phyloP scores from a whole-genome alignment of 2,329 filamentous ascomycete genomes.

The Davidsoniella virescens region DNA sequence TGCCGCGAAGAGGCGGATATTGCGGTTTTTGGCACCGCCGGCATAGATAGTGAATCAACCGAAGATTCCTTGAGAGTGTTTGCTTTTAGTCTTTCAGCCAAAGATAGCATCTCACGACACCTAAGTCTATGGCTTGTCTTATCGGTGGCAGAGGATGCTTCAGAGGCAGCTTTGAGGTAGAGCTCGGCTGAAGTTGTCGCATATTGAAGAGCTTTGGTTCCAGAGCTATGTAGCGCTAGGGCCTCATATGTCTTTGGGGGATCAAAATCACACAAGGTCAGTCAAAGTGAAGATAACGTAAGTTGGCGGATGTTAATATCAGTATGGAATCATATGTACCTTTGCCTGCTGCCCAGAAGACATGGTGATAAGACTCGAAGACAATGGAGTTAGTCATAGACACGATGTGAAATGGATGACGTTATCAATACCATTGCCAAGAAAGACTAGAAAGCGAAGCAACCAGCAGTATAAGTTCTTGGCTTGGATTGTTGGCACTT shows the following conservation, averaged over 20 bases:
- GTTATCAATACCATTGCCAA: no score
- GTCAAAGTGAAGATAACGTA: no score
- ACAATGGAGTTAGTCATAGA: no score
- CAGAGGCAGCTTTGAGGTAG: slow-evolving; percentile 59
- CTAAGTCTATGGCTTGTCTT: slow-evolving; percentile 50
- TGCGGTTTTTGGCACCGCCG: background rate
- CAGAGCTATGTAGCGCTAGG: slow-evolving; percentile 21
- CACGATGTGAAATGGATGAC: no score
- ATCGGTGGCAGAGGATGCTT: slow-evolving; percentile 44
- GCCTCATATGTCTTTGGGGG: slow-evolving; percentile 23
- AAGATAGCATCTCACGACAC: slow-evolving; percentile 51
- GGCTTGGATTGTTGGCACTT: no score
- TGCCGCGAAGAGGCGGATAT: slow-evolving; percentile 27
- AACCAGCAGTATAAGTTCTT: no score
- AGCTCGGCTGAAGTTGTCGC: slow-evolving; percentile 65
- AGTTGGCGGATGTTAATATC: no score
- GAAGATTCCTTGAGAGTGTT: background rate
- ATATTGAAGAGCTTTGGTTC: slow-evolving; percentile 49
- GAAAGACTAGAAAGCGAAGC: no score
- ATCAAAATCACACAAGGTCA: background rate
- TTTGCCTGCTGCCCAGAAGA: background rate
- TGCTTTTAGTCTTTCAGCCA: slow-evolving; percentile 61
- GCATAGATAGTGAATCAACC: background rate
- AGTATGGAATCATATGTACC: background rate
- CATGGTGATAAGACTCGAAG: no score